Percentiles rank a stretch among this genome's conserved stretches.
Evolutionary conservation across 2,329 filamentous ascomycete genomes (phyloP).

Genomic region (Lecanicillium sp.): DNA sequence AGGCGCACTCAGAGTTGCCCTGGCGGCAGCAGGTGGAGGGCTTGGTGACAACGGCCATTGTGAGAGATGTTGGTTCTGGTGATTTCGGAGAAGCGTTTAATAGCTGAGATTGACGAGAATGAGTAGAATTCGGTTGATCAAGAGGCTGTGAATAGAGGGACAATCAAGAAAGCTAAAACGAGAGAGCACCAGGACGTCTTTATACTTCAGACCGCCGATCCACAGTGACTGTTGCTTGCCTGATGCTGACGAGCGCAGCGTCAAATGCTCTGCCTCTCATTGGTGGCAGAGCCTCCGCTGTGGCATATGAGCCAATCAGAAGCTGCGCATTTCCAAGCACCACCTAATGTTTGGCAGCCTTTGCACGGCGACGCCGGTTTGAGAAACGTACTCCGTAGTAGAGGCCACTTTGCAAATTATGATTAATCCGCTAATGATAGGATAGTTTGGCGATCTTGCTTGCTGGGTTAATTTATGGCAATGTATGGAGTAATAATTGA

Average conservation of each 20-base stretch:
- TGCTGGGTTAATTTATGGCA: no score
- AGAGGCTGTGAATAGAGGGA: neutral
- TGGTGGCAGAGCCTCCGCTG: neutral
- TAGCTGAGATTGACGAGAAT: neutral
- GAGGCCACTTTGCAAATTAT: no score
- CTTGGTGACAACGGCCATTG: conserved; percentile 27
- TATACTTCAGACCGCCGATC: conserved; percentile 6
- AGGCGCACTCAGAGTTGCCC: conserved; percentile 44
- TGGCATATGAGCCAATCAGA: neutral
- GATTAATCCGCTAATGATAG: no score
- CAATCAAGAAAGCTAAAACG: no score
- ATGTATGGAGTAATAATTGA: no score
- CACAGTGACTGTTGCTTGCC: conserved; percentile 1
- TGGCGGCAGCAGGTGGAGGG: conserved; percentile 50
- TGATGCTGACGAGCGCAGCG: conserved; percentile 1
- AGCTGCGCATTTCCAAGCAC: conserved; percentile 2
- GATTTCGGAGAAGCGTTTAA: neutral
- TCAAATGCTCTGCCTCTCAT: conserved; percentile 2
- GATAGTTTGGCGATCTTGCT: no score
- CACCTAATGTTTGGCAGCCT: neutral
- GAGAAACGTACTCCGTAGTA: no score
- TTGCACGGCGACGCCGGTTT: no score
- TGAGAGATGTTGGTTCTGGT: conserved; percentile 11
- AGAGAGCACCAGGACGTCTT: conserved; percentile 1
- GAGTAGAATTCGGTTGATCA: neutral